Base-by-base conservation (phyloP, 352 stramenopile genomes). In the Blastocystis sp. region DNA sequence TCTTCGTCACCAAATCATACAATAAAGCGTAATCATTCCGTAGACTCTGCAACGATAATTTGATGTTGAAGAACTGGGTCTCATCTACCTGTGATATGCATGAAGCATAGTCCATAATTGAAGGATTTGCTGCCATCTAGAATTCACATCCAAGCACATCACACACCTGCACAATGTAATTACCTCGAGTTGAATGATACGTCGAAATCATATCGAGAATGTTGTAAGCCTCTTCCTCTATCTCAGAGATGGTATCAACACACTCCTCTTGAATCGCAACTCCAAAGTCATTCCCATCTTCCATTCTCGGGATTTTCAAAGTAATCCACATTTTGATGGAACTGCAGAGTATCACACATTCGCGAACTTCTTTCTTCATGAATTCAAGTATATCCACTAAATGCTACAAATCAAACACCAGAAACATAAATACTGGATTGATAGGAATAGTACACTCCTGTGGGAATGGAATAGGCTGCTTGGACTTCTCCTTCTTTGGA, bases 211-310 rank as follows among this genome's bases (percentile, higher is more conserved):
- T 49, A 32, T 89, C 75, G 2, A 89, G 57, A 27, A 89, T 71
- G 27, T 42, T 77, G 39, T 88, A 89, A 24, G 73, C 78, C 42
- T 61, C 67, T 29, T 74, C 75, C 29, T 89, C 86, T 9, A 89
- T 46, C 4, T 69, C 73, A 24, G 52, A 88, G 21, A 89, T 73
- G 21, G 85, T 83, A 24, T 56, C 49, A 37, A 88, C 52, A 49
- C 73, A 88, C 75, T 89, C 86, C 43, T 89, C 87, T 42, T 89
- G 88, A 21, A 89, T 85, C 2, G 58, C 69, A 11, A 89, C 88
- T 24, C 86, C 86, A 74, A 89, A 89, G 37, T 89, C 88, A 67
- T 89, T 89, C 35, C 88, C 88, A 56, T 89, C 88, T 56, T 89
- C 88, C 39, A 89, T 89, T 9, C 66, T 39, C 2, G 88, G 88